phyloP scores from a whole-genome alignment of 371 early-diverging fungal species.

The Parasitella parasitica region DNA sequence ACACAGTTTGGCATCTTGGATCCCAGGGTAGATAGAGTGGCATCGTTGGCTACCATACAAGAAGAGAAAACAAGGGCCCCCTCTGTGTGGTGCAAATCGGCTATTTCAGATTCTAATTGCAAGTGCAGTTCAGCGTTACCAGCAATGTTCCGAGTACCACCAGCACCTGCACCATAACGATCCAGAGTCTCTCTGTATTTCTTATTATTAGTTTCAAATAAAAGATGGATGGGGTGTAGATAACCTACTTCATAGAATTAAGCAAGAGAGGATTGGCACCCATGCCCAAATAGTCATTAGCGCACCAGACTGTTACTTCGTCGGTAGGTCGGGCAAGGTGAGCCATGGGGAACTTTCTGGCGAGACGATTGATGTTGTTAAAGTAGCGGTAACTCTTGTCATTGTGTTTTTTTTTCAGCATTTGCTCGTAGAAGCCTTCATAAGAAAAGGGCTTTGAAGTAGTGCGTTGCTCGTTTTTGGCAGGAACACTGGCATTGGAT shows the following conservation, averaged over 20 bases:
- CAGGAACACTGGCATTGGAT: slow-evolving; percentile 14
- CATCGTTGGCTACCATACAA: slow-evolving; percentile 99
- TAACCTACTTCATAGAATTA: slow-evolving; percentile 84
- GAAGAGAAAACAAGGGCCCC: slow-evolving; percentile 97
- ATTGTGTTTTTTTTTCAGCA: slow-evolving; percentile 92
- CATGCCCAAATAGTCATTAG: slow-evolving; percentile 98
- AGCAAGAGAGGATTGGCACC: slow-evolving; percentile 83
- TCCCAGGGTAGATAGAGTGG: slow-evolving; percentile 90
- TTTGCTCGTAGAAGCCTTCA: slow-evolving; percentile 77
- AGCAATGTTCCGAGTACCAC: slow-evolving; percentile 99
- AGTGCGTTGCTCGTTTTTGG: slow-evolving; percentile 7
- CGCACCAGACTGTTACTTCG: slow-evolving; percentile 97
- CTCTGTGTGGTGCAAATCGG: slow-evolving; percentile 88
- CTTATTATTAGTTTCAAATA: no score
- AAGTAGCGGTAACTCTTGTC: slow-evolving; percentile 98
- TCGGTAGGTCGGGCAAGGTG: slow-evolving; percentile 86
- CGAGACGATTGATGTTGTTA: slow-evolving; percentile 98
- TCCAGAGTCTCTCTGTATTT: slow-evolving; percentile 79
- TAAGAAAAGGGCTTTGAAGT: slow-evolving; percentile 77
- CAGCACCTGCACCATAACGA: slow-evolving; percentile 97
- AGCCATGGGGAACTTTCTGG: slow-evolving; percentile 88
- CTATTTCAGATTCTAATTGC: slow-evolving; percentile 89
- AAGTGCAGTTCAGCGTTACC: slow-evolving; percentile 96
- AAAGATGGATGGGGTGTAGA: no score
- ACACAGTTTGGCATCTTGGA: slow-evolving; percentile 91